phyloP scores from a whole-genome alignment of 2,329 filamentous ascomycete genomes.

The Phialophora tarda region DNA sequence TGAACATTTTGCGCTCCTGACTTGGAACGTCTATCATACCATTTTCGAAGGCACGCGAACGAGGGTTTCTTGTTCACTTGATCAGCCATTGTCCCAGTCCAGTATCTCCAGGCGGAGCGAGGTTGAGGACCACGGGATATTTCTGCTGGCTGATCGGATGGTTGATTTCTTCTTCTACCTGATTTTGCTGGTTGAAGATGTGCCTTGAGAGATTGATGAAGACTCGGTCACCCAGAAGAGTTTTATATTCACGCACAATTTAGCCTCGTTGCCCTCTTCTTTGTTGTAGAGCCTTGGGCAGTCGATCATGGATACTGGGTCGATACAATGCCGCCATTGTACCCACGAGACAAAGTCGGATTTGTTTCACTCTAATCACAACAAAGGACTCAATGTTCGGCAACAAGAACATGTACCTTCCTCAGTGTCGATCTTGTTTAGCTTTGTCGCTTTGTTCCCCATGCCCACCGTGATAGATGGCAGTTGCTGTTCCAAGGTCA shows the following conservation, averaged over 20 bases:
- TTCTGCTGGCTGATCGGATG: background rate
- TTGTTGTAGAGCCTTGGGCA: background rate
- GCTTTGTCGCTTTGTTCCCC: background rate
- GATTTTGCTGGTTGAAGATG: background rate
- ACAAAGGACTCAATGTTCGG: background rate
- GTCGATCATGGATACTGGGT: background rate
- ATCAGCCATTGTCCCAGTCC: conserved; percentile 6
- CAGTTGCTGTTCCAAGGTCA: background rate
- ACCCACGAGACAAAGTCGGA: background rate
- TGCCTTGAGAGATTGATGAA: background rate
- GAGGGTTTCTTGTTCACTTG: conserved; percentile 19
- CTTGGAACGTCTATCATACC: conserved; percentile 12
- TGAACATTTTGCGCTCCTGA: conserved; percentile 2
- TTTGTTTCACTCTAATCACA: conserved; percentile 2
- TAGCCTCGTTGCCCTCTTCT: background rate
- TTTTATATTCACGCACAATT: background rate
- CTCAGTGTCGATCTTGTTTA: background rate
- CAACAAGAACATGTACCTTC: background rate
- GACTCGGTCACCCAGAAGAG: background rate
- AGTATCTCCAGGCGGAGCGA: background rate
- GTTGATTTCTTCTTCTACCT: background rate
- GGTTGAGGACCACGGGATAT: background rate
- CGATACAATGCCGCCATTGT: conserved; percentile 4
- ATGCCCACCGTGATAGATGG: background rate
- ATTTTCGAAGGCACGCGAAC: conserved; percentile 9